Conservation (phyloP, 2,329 filamentous ascomycete species). For the Colletotrichum tabaci region DNA sequence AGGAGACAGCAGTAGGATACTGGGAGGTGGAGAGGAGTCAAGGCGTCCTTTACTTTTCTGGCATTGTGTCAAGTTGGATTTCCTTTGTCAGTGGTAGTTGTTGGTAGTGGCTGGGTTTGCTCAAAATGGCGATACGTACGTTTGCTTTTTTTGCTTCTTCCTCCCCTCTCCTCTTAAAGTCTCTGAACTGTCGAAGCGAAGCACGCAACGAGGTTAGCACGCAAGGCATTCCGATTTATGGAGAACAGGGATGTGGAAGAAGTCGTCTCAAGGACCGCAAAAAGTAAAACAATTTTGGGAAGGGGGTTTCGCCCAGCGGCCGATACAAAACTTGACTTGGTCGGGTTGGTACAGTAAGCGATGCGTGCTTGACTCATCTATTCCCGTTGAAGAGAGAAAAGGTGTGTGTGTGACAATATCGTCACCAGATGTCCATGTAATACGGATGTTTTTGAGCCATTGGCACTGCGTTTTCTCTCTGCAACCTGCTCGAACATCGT, state of each 20-base stretch:
- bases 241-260: not conserved
- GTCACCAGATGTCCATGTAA: too few species aligned
- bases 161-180: constrained; percentile 1
- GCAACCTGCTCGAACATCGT: not conserved
- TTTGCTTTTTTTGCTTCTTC: not conserved
- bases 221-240: not conserved
- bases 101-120: constrained; percentile 8
- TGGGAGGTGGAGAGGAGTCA: too few species aligned
- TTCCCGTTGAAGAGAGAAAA: not conserved
- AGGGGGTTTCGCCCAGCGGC: constrained; percentile 13
- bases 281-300: not conserved
- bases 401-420: not conserved
- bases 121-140: not conserved
- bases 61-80: constrained; percentile 2
- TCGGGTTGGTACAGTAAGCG: constrained; percentile 2
- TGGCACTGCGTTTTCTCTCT: too few species aligned
- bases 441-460: not conserved
- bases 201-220: not conserved
- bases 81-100: not conserved
- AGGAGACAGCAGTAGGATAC: too few species aligned
- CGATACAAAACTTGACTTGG: constrained; percentile 11
- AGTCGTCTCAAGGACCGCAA: not conserved
- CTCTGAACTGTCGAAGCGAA: not conserved
- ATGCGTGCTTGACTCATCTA: constrained; percentile 2
- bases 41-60: too few species aligned